Percentiles rank a stretch among this genome's conserved stretches.
phyloP scores from a whole-genome alignment of 345 rosid species.

The Stellera chamaejasme region DNA sequence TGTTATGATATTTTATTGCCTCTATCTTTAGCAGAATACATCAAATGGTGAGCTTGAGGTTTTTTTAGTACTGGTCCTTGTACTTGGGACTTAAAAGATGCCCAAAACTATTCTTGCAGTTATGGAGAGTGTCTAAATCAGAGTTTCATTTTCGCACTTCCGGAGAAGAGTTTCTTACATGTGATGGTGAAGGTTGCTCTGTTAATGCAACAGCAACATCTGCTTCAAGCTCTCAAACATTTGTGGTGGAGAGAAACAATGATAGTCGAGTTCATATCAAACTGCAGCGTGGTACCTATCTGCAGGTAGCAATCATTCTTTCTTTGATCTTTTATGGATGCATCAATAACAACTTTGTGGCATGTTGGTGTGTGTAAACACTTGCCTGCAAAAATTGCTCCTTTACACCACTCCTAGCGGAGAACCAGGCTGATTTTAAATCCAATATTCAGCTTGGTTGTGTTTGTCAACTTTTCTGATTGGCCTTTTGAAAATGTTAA shows the following conservation, averaged over 20 bases:
- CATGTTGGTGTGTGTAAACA: neutral
- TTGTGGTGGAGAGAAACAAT: conserved; percentile 43
- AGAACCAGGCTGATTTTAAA: neutral
- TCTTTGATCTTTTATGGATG: neutral
- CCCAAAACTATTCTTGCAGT: conserved; percentile 25
- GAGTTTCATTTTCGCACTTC: conserved; percentile 45
- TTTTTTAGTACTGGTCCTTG: too few relatives aligned
- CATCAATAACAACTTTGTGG: neutral
- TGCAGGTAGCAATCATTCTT: conserved; percentile 35
- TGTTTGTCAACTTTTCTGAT: neutral
- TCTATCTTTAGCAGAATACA: neutral
- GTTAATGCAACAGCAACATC: conserved; percentile 44
- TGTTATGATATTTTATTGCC: too few relatives aligned
- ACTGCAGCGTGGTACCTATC: conserved; percentile 41
- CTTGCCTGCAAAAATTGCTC: neutral
- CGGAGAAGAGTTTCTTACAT: conserved; percentile 52
- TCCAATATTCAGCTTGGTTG: neutral
- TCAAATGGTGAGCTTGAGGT: too few relatives aligned
- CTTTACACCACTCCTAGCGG: neutral
- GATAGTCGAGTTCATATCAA: conserved; percentile 41
- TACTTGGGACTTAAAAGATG: too few relatives aligned
- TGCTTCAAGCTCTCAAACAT: conserved; percentile 36
- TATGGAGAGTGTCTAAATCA: conserved; percentile 56
- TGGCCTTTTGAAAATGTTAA: neutral
- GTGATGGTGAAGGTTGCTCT: conserved; percentile 47